Evolutionary conservation across 768 basidiomycete species (phyloP), one percentile per base, ranked within the genome.

Genomic region (Pulveroboletus sp.): DNA sequence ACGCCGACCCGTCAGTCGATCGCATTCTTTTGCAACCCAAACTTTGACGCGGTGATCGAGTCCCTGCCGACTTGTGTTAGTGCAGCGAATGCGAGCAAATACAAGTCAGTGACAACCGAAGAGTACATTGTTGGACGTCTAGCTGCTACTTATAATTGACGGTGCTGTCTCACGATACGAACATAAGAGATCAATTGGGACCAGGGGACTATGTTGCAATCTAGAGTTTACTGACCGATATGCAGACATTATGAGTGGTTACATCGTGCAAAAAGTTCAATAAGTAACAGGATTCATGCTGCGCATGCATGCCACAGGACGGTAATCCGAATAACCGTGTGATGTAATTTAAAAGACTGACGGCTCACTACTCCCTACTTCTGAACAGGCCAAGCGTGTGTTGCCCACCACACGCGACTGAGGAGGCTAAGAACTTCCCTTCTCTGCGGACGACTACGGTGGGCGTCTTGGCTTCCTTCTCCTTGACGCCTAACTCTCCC

Each of bases 1-100:
- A 84, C 81, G 1, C 83, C 87, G 1, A 67, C 71, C 8, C 78
- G 90, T 26, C 87, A 89, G 61, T 89, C 86, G 8, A 84, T 92
- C 45, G 90, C 86, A 8, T 93, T 88, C 73, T 93, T 93, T 70
- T 89, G 86, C 73, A 91, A 86, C 58, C 89, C 89, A 4, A 89
- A 91, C 56, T 80, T 79, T 58, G 76, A 76, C 37, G 72, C 86
- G 13, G 71, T 76, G 50, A 83, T 93, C 47, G 72, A 81, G 14
- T 88, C 89, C 56, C 67, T 92, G 26, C 86, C 89, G 17, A 86
- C 79, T 49, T 82, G 80, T 55, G 53, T 68, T 21, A 48, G 48
- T 31, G 17, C 55, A 35, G 54, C 57, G 32, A 68, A 67, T 28
- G 81, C 83, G 28, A 82, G 79, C 28, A 89, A 84, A 69, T 89